Evolutionary conservation across 2,329 filamentous ascomycete genomes (phyloP), one percentile per base, ranked within the genome.

Genomic region (Pseudogymnoascus sp.): DNA sequence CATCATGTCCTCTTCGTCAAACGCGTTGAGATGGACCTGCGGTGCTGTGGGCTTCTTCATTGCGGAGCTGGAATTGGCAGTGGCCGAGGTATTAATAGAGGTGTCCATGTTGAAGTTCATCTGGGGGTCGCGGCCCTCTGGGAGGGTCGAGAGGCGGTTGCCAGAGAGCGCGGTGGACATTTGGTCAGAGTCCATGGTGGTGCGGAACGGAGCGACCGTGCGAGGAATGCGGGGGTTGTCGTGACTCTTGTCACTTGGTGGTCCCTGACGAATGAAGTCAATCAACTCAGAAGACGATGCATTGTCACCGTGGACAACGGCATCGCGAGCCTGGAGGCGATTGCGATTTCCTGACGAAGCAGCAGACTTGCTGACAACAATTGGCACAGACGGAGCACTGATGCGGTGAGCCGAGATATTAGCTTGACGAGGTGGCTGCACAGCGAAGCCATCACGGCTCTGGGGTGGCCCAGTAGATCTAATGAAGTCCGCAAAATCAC

Each of bases 211-310:
- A 8, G 92, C 91, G 10, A 94, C 87, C n/a, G 84, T 84, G 15
- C 90, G 86, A 42, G 91, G 89, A 65, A 95, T 94, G 25, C 90
- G 86, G 63, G 86, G 89, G 65, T 83, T 83, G 27, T 81, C 80
- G 44, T 79, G 80, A 35, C 79, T 76, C 12, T 66, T 59, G 48
- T 77, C 72, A 64, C 78, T 81, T 0, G 90, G 88, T 2, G 92
- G 92, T 0, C 92, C 93, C 71, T 91, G 87, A 51, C 92, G 87
- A 66, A 99, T 95, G 73, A 99, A 97, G 72, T 97, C 92, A 67
- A 97, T 96, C 63, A 99, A 78, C 64, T 97, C 94, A 4, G 55
- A 51, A 31, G 44, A 51, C 10, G 90, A 89, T 62, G 87, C 95
- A 66, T 87, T 87, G 59, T 85, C 84, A 60, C 80, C 81, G 59